Conservation (phyloP, 2,329 filamentous ascomycete species). For the Aspergillus fumigatiaffinis region DNA sequence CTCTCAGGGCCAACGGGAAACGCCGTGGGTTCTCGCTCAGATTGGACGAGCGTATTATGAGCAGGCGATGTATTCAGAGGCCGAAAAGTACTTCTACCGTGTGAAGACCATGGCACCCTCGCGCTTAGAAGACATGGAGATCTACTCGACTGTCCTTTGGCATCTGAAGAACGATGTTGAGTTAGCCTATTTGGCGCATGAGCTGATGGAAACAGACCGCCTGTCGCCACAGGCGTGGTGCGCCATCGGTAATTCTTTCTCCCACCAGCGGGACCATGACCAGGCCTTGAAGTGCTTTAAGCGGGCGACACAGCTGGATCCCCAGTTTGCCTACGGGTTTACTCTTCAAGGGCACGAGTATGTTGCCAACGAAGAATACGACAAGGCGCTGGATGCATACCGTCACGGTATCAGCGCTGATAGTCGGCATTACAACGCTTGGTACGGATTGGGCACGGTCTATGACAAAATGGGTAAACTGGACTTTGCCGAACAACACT, state of each 20-base stretch:
- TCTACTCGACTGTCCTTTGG: slow-evolving; percentile 99
- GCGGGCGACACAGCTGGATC: slow-evolving; percentile 83
- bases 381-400: slow-evolving; percentile 86
- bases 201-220: slow-evolving; percentile 80
- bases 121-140: slow-evolving; percentile 89
- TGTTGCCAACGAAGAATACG: slow-evolving; percentile 92
- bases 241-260: slow-evolving; percentile 90
- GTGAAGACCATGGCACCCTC: slow-evolving; percentile 77
- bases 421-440: slow-evolving; percentile 92
- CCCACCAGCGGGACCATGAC: slow-evolving; percentile 85
- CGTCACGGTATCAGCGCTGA: slow-evolving; percentile 82
- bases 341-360: slow-evolving; percentile 96
- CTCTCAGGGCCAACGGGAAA: slow-evolving; percentile 73
- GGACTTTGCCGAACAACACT: slow-evolving; percentile 87
- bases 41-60: slow-evolving; percentile 91
- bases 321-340: slow-evolving; percentile 90
- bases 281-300: slow-evolving; percentile 93
- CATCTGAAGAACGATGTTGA: slow-evolving; percentile 90
- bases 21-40: slow-evolving; percentile 87
- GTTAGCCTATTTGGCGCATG: slow-evolving; percentile 85
- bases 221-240: slow-evolving; percentile 95
- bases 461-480: slow-evolving; percentile 89
- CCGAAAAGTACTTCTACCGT: slow-evolving; percentile 78
- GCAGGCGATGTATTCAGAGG: slow-evolving; percentile 77
- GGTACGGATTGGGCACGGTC: slow-evolving; percentile 79